Evolutionary conservation across 768 basidiomycete genomes (phyloP).

Genomic region (Pleurotus tuoliensis): DNA sequence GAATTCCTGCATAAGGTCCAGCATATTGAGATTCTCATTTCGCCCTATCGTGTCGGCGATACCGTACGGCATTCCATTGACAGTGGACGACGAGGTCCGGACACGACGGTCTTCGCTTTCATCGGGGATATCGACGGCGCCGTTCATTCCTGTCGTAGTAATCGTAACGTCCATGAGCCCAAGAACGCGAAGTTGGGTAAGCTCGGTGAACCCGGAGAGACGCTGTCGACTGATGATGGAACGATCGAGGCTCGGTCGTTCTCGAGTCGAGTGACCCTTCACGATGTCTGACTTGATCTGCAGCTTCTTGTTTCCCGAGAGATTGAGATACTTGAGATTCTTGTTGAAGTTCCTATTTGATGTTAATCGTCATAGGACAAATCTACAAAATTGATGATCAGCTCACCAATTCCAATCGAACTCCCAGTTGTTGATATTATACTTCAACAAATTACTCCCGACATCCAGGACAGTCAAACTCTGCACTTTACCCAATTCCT

Average conservation of each 20-base stretch:
- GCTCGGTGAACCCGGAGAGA: constrained; percentile 82
- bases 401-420: constrained; percentile 99
- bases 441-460: constrained; percentile 90
- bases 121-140: constrained; percentile 63
- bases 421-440: constrained; percentile 97
- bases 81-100: constrained; percentile 83
- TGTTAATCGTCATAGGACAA: background rate
- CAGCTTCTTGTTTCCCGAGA: constrained; percentile 95
- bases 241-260: constrained; percentile 25
- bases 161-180: constrained; percentile 98
- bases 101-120: constrained; percentile 88
- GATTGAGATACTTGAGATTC: constrained; percentile 88
- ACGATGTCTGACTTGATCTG: constrained; percentile 82
- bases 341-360: constrained; percentile 88
- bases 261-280: constrained; percentile 12
- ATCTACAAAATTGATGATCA: background rate
- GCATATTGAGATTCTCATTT: constrained; percentile 77
- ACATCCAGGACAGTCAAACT: constrained; percentile 83
- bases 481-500: constrained; percentile 81
- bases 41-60: constrained; percentile 90
- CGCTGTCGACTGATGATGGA: constrained; percentile 25
- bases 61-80: constrained; percentile 92
- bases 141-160: constrained; percentile 51
- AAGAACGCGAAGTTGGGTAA: constrained; percentile 81
- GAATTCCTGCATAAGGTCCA: constrained; percentile 91